These are phyloP conservation scores for Pyrus pyrifolia DNA, from an alignment of 306 rosid genomes.

Conservation along the genomic window DNA sequence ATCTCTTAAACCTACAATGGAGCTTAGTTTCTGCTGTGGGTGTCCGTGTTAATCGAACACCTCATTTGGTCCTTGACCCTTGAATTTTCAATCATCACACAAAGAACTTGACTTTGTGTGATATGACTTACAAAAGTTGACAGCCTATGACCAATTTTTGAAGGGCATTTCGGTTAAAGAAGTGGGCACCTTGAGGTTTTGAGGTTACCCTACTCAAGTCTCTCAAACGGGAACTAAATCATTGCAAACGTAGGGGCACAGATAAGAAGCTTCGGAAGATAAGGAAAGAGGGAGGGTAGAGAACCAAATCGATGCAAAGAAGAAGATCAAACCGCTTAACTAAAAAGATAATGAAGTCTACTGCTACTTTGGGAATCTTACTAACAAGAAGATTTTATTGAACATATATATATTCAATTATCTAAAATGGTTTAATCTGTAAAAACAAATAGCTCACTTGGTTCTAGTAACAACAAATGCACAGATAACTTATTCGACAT, in stretches of 20 bases:
- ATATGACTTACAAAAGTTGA: no score
- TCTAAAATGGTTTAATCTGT: background rate
- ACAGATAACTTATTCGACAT: constrained; percentile 24
- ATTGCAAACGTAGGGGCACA: background rate
- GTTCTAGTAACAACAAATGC: background rate
- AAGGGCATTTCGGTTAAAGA: background rate
- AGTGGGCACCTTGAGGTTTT: background rate
- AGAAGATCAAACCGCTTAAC: background rate
- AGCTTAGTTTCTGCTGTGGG: background rate
- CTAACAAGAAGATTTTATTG: background rate
- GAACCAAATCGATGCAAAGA: background rate
- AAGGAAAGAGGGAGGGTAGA: background rate
- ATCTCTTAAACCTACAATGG: background rate
- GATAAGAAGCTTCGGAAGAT: background rate
- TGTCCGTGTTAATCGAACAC: no score
- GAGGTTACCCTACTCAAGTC: background rate
- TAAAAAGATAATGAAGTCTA: background rate
- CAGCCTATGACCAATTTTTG: background rate
- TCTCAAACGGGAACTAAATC: background rate
- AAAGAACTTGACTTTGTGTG: no score
- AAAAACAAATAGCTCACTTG: background rate
- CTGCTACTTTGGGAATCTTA: background rate
- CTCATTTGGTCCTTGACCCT: no score
- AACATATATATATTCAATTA: background rate
- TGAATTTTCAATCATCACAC: background rate